Base-by-base conservation (phyloP, 2,329 filamentous ascomycete genomes). In the Cordyceps fumosorosea region DNA sequence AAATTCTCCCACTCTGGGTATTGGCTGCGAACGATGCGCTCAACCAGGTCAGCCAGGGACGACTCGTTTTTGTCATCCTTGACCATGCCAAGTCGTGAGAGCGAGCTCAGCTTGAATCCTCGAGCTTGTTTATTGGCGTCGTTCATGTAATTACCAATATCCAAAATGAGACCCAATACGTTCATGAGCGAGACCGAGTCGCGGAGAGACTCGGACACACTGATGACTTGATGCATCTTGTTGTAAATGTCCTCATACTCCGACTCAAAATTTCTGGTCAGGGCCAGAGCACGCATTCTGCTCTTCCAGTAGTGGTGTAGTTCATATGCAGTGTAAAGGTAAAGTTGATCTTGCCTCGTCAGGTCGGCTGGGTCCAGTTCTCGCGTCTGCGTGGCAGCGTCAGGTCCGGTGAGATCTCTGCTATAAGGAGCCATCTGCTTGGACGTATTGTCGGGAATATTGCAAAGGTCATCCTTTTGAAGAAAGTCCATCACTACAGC, bases 111-210 rank as follows among this genome's bases (percentile, higher is more conserved):
- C 80, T 99, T 99, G 87, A 99, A 99, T 65, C 95, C 95, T 63
- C 89, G 90, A 4, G 95, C 95, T 77, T 98, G 95, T 79, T 99
- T 99, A 78, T 97, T 98, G 61, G 93, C 89, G 73, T 98, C 95
- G 80, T 99, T 99, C 95, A 99, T 99, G 82, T 96, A 99, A 76
- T 99, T 99, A 75, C 95, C 95, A 71, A 99, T 96, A 74, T 97
- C 93, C 69, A 99, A 80, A 75, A 99, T 99, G 65, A 98, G 83
- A 63, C 93, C 93, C 62, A 99, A 85, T 53, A 99, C 92, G 67
- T 96, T 97, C 88, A 98, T 96, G 69, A 99, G 78, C 29, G 91
- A 89, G 29, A 96, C 91, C 1, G 93, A 97, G 72, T 96, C 92
- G 54, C 93, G 86, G 60, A 99, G 79, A 11, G 91, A 90, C 76